phyloP scores from a whole-genome alignment of 2,329 filamentous ascomycete genomes.

The Epichloe uncinata region DNA sequence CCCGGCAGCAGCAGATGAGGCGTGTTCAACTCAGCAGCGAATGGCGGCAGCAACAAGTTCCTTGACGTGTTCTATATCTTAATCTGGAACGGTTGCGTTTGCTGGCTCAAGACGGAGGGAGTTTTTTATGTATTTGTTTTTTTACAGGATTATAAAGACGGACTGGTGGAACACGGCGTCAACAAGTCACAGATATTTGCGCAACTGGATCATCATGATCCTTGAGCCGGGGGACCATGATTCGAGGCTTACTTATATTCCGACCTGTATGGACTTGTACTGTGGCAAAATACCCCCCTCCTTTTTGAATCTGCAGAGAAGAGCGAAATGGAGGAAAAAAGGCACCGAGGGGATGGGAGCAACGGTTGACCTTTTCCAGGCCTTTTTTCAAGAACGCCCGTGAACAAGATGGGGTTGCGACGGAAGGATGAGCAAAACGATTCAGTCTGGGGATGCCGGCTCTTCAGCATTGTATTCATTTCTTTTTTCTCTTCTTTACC shows the following conservation, averaged over 20 bases:
- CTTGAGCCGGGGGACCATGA: constrained; percentile 1
- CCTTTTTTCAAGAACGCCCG: neutral
- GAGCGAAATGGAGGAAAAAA: neutral
- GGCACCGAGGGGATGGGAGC: neutral
- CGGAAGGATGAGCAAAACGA: constrained; percentile 13
- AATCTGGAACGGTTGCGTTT: constrained; percentile 1
- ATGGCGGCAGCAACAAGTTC: neutral
- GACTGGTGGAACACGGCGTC: constrained; percentile 1
- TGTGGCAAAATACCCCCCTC: neutral
- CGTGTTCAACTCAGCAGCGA: neutral
- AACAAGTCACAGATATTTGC: neutral
- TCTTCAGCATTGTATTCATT: constrained; percentile 38
- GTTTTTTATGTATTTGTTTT: neutral
- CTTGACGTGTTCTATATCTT: constrained; percentile 4
- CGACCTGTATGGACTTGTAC: neutral
- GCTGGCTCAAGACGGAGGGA: neutral
- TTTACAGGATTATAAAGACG: neutral
- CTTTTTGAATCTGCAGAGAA: neutral
- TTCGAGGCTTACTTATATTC: neutral
- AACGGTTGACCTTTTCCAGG: neutral
- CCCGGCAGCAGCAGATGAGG: neutral
- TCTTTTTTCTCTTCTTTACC: constrained; percentile 25
- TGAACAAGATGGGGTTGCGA: neutral
- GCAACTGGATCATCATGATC: constrained; percentile 1
- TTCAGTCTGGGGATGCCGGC: constrained; percentile 14